phyloP scores from a whole-genome alignment of 805 yeast genomes.

The Ogataea parapolymorpha region DNA sequence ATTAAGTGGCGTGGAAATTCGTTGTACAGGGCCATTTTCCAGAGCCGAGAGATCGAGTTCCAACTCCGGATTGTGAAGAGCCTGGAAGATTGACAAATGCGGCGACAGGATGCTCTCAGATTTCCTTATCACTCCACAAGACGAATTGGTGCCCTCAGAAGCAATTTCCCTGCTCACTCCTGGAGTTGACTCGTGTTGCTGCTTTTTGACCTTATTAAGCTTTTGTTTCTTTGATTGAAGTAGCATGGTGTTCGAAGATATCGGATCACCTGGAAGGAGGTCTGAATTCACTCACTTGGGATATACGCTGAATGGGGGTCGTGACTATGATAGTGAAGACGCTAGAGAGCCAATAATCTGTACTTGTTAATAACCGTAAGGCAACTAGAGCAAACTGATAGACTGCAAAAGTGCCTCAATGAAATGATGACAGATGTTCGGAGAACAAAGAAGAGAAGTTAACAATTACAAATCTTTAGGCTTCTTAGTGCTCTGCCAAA shows the following conservation, averaged over 20 bases:
- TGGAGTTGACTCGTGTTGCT: constrained; percentile 1
- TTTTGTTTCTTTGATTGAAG: constrained; percentile 15
- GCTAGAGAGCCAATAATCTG: too few species aligned
- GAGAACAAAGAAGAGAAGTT: constrained; percentile 8
- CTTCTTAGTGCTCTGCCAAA: constrained; percentile 2
- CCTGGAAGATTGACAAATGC: constrained; percentile 32
- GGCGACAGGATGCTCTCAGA: constrained; percentile 27
- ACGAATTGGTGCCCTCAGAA: constrained; percentile 2
- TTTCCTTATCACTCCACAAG: constrained; percentile 9
- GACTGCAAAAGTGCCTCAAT: constrained; percentile 2
- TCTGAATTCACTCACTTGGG: too few species aligned
- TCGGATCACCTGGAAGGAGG: not conserved
- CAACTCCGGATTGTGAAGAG: constrained; percentile 33
- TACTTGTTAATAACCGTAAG: not conserved
- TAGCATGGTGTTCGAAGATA: constrained; percentile 6
- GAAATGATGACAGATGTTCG: constrained; percentile 3
- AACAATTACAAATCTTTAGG: constrained; percentile 4
- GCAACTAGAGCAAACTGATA: not conserved
- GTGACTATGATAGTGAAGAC: too few species aligned
- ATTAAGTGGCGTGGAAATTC: constrained; percentile 2
- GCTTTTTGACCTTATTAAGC: constrained; percentile 6
- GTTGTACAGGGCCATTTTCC: constrained; percentile 3
- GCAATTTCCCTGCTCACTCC: not conserved
- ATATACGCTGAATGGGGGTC: too few species aligned
- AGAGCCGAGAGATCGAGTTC: constrained; percentile 21